Conservation (phyloP, 768 basidiomycete genomes). For the Leucosporidium creatinivorum region DNA sequence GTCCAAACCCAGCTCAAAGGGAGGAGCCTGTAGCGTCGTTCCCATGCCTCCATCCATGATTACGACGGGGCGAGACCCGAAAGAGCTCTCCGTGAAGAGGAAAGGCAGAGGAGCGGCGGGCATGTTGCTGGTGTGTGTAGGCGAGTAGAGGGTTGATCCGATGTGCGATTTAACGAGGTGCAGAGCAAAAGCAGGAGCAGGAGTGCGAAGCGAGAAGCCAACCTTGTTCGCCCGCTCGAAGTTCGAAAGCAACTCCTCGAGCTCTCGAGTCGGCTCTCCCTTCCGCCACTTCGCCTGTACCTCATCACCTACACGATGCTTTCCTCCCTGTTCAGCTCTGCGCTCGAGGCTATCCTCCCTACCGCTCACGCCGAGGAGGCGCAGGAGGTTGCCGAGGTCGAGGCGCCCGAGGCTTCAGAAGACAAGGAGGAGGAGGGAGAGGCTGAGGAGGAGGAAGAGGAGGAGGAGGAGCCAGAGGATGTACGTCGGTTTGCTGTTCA, state of each 20-base stretch:
- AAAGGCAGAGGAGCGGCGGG: no score
- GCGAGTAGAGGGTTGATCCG: no score
- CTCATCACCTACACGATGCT: no score
- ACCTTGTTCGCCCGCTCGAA: no score
- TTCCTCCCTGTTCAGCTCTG: no score
- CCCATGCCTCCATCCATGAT: conserved; percentile 29
- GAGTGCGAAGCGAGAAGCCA: no score
- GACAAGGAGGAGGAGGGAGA: background rate
- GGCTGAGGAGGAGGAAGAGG: background rate
- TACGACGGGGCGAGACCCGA: background rate
- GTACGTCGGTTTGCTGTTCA: background rate
- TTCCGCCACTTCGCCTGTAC: no score
- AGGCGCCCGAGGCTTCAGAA: background rate
- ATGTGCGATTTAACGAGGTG: no score
- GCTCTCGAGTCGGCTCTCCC: no score
- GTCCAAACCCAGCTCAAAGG: conserved; percentile 18
- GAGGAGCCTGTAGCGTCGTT: conserved; percentile 20
- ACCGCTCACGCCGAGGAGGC: conserved; percentile 3
- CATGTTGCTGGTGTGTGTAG: no score
- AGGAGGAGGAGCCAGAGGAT: conserved; percentile 10
- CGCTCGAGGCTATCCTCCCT: background rate
- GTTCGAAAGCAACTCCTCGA: no score
- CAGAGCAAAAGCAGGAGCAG: no score
- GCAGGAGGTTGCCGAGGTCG: background rate
- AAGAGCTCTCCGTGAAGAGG: background rate